Conservation (phyloP, 108 stramenopile species). For the Cylindrotheca fusiformis region DNA sequence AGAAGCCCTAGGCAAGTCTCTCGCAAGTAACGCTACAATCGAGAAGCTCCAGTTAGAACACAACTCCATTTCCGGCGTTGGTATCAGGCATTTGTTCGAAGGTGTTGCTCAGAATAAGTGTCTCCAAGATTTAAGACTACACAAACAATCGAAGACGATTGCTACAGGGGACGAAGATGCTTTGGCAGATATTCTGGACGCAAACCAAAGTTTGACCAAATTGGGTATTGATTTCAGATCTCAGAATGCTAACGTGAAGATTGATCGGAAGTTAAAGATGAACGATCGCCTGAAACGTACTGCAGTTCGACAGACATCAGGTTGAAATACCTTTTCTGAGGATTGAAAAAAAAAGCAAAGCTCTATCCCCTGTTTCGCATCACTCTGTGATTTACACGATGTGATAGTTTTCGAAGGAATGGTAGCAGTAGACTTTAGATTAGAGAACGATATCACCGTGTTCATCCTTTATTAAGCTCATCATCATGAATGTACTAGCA, state of each 20-base stretch:
- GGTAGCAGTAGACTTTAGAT: no score
- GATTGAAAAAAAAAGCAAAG: no score
- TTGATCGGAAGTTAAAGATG: constrained; percentile 26
- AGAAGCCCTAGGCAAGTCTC: constrained; percentile 11
- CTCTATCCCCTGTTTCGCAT: no score
- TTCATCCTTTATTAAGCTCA: no score
- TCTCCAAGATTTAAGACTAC: constrained; percentile 33
- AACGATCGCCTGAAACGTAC: not conserved
- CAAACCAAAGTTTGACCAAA: constrained; percentile 26
- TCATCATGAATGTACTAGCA: no score
- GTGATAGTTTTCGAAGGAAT: no score
- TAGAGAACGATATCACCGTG: no score
- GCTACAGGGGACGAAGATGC: constrained; percentile 30
- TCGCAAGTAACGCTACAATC: constrained; percentile 17
- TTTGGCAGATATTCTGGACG: constrained; percentile 24
- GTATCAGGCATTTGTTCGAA: constrained; percentile 32
- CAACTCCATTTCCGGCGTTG: constrained; percentile 36
- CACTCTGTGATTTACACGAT: no score
- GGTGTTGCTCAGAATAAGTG: constrained; percentile 30
- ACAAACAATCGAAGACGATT: constrained; percentile 40
- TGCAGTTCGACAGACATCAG: not conserved
- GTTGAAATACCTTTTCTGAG: no score
- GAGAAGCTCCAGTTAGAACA: constrained; percentile 26
- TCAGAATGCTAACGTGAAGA: constrained; percentile 13
- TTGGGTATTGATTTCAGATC: constrained; percentile 41